Conservation (phyloP, 768 basidiomycete genomes). For the Podaxis pistillaris region DNA sequence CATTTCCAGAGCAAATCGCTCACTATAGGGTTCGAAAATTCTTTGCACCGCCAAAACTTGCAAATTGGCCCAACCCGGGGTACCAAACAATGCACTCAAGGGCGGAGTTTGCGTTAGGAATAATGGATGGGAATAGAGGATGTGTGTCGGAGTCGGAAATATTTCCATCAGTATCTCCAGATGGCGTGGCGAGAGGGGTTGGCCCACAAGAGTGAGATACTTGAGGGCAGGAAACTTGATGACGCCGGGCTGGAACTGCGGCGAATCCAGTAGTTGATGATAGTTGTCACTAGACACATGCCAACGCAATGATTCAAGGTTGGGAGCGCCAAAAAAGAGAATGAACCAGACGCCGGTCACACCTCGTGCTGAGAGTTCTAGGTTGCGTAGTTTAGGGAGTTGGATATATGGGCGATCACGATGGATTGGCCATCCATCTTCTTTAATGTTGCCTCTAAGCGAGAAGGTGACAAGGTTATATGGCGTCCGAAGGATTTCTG, state of each 20-base stretch:
- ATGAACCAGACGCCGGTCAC: conserved; percentile 26
- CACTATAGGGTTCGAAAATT: neutral
- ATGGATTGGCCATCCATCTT: conserved; percentile 22
- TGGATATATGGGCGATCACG: conserved; percentile 15
- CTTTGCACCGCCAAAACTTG: neutral
- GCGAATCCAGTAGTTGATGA: conserved; percentile 21
- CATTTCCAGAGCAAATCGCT: neutral
- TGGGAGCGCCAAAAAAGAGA: conserved; percentile 26
- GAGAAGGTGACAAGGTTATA: conserved; percentile 28
- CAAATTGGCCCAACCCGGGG: neutral
- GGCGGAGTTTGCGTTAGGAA: neutral
- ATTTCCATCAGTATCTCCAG: neutral
- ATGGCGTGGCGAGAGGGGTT: neutral
- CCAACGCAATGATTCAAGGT: conserved; percentile 36
- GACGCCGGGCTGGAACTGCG: conserved; percentile 17
- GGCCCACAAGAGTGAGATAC: conserved; percentile 29
- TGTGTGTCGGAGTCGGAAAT: conserved; percentile 5
- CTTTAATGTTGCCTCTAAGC: conserved; percentile 23
- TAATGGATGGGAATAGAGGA: neutral
- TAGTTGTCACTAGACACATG: conserved; percentile 26
- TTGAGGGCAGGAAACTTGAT: conserved; percentile 30
- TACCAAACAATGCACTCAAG: neutral
- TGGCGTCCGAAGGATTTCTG: conserved; percentile 21
- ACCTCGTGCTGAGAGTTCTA: conserved; percentile 27
- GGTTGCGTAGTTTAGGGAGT: conserved; percentile 23